Percentiles rank a stretch among this genome's conserved stretches.
phyloP scores from a whole-genome alignment of 768 basidiomycete genomes.

The Sutorius australiensis region DNA sequence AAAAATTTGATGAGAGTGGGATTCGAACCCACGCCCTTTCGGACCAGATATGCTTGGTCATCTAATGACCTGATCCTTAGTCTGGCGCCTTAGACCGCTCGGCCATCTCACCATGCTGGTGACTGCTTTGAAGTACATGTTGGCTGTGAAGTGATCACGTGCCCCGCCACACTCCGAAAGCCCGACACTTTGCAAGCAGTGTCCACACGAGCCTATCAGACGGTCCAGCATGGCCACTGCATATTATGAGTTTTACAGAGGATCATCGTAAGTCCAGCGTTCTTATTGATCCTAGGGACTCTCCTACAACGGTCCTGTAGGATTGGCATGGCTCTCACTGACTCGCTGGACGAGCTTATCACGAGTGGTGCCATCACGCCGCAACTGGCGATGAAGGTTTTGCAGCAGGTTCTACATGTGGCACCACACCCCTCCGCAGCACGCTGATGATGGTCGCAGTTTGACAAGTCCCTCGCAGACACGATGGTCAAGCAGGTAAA shows the following conservation, averaged over 20 bases:
- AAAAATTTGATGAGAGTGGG: conserved; percentile 33
- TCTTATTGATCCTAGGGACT: background rate
- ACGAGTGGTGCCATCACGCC: conserved; percentile 96
- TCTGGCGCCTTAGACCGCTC: conserved; percentile 64
- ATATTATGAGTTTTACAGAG: conserved; percentile 91
- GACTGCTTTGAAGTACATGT: fast-evolving
- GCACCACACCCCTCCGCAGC: conserved; percentile 2
- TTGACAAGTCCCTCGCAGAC: conserved; percentile 93
- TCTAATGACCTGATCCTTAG: conserved; percentile 42
- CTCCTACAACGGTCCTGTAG: conserved; percentile 39
- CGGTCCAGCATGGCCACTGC: conserved; percentile 61
- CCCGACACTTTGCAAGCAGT: conserved; percentile 5
- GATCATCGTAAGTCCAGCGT: conserved; percentile 68
- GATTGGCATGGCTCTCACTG: conserved; percentile 95
- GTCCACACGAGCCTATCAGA: conserved; percentile 6
- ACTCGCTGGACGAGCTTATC: conserved; percentile 97
- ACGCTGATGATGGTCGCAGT: conserved; percentile 47
- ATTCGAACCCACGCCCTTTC: conserved; percentile 43
- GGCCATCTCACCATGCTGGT: conserved; percentile 41
- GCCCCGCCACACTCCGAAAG: conserved; percentile 12
- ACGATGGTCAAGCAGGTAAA: conserved; percentile 93
- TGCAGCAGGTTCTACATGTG: conserved; percentile 74
- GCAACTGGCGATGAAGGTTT: conserved; percentile 97
- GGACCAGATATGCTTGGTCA: conserved; percentile 33
- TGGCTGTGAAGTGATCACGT: conserved; percentile 20